Evolutionary conservation across 2,329 filamentous ascomycete genomes (phyloP).

Genomic region (Ophiostoma tasmaniense): DNA sequence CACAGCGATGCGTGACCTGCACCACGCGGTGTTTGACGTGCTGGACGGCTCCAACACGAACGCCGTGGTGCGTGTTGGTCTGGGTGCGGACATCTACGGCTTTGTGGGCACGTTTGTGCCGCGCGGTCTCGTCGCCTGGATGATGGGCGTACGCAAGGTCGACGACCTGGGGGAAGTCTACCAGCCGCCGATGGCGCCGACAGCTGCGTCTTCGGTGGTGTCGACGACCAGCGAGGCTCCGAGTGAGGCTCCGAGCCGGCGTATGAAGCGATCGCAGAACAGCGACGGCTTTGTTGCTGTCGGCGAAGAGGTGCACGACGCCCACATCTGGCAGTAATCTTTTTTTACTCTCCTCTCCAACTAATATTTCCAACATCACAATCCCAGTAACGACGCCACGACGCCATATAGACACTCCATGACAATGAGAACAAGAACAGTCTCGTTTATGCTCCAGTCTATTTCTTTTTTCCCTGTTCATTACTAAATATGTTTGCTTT

Average conservation of each 20-base stretch:
- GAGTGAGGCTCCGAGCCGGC: slow-evolving; percentile 20
- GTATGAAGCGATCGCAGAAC: slow-evolving; percentile 19
- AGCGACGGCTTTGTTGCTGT: slow-evolving; percentile 44
- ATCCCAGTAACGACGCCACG: slow-evolving; percentile 15
- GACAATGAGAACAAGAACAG: neutral
- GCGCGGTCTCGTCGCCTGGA: slow-evolving; percentile 72
- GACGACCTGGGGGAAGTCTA: slow-evolving; percentile 50
- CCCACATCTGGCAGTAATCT: slow-evolving; percentile 40
- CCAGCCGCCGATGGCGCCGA: slow-evolving; percentile 31
- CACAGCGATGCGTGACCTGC: slow-evolving; percentile 67
- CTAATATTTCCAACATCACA: neutral
- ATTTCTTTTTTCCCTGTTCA: neutral
- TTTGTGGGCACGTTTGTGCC: slow-evolving; percentile 78
- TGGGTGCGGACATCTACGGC: slow-evolving; percentile 76
- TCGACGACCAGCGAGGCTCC: slow-evolving; percentile 17
- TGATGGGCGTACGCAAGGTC: slow-evolving; percentile 71
- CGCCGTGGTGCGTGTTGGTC: slow-evolving; percentile 67
- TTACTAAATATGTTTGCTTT: neutral
- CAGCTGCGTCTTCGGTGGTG: slow-evolving; percentile 25
- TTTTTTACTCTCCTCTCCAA: neutral
- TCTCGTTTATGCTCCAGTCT: neutral
- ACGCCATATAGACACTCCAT: slow-evolving; percentile 8
- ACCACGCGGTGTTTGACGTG: slow-evolving; percentile 85
- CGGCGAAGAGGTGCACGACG: slow-evolving; percentile 34
- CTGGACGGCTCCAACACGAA: slow-evolving; percentile 57